Base-by-base conservation (phyloP, 108 stramenopile species). In the Pseudonitzschia delicatissima region DNA sequence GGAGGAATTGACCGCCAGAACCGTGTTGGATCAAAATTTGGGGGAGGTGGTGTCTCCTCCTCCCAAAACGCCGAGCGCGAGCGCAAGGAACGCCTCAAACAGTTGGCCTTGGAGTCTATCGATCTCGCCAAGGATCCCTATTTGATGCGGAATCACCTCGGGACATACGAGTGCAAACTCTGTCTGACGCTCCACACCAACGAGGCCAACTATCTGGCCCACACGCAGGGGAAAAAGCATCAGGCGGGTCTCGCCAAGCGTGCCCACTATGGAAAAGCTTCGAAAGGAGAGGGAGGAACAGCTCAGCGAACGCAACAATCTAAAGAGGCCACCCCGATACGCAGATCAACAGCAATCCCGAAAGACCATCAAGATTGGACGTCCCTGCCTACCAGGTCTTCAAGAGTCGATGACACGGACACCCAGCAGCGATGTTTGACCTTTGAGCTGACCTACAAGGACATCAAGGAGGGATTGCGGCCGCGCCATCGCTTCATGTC, bases 401-500 rank as follows among this genome's bases (percentile, higher is more conserved):
- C 73, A 98, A 98, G 74, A 85, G 87, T 29, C 73, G 95, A 25
- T 18, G 92, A 97, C 63, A 65, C 79, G 0, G 80, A 87, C 0
- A 91, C 89, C n/a, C 83, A 93, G 53, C 95, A 95, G 55, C 87
- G 98, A 8, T 92, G 94, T 67, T 74, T 99, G 32, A 80, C 86
- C 26, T 99, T 99, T 77, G 93, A 97, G 69, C 70, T 99, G 65
- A 87, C 87, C 67, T 99, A 94, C 81, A 97, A 98, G 6, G 96
- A 99, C 64, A 87, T 96, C 35, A 95, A 92, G 21, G 87, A 86
- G 20, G 93, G 80, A 42, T 57, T 81, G 13, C 97, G 97, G 76
- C 99, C 99, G n/a, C 85, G 98, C 26, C 97, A 98, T 85, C 90
- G 99, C 34, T 99, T 99, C 85, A 99, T 99, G 99, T 87, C 85